Evolutionary conservation across 345 rosid species (phyloP), one percentile per base, ranked within the genome.

Genomic region (Theobroma cacao): DNA sequence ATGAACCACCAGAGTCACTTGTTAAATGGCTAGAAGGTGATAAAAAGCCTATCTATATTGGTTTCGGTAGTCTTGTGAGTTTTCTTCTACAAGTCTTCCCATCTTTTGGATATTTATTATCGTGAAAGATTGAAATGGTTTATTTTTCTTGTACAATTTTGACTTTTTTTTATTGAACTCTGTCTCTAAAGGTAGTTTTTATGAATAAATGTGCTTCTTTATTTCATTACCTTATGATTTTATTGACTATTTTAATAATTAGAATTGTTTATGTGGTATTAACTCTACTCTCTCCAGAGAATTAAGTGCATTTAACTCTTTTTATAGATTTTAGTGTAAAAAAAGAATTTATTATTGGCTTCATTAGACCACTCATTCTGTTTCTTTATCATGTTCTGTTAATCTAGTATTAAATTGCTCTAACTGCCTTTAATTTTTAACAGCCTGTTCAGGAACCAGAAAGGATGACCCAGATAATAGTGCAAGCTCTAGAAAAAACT

Each of bases 31-130:
- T 90, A 69, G 82, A 80, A 78, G 34, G 26, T 77, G 90, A 89
- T 65, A 77, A 83, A 75, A 84, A 82, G 71, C 91, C 94, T 72
- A 85, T 90, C 84, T 90, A 90, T 84, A 74, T 90, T 81, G 94
- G 94, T 79, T 90, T 90, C 41, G 94, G 94, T 72, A 90, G 94
- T 85, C 94, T 88, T 31, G 94, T 88, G 83, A 87, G 94, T 90
- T 62, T 72, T 75, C 81, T 73, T 79, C 58, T 15, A 5, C 75
- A 8, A 60, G 24, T 45, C 61, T 72, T 72, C 34, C 43, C 45
- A 38, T 38, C 6, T 12, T 72, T 71, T 50, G 36, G 30, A 70
- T 31, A 15, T 45, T 69, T 33, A 20, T 10, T 17, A 50, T 15
- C 30, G 14, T 74, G 36, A 34, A 43, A 74, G 24, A 36, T 74